Base-by-base conservation (phyloP, 352 stramenopile genomes). In the Albugo laibachii region DNA sequence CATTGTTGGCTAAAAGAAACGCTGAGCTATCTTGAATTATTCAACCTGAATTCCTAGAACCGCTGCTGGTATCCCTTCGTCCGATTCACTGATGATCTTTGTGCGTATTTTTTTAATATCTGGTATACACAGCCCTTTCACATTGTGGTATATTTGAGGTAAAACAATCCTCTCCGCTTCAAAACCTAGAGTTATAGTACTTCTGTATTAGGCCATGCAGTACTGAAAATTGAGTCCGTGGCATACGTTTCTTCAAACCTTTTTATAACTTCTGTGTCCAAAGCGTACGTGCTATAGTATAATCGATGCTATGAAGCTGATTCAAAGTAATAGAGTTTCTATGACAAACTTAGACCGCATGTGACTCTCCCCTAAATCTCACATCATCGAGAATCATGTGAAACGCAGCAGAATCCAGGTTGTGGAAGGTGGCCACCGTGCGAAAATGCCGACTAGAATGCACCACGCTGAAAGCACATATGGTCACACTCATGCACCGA, bases 1-100 rank as follows among this genome's bases (percentile, higher is more conserved):
- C 0, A 59, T 10, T 2, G 13, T 44, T 13, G 49, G 49, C 41
- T 41, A 55, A 20, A 44, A 55, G 34, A 44, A 55, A 38, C 49
- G 49, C 24, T 50, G 41, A 3, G 24, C 41, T 11, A 55, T 19
- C 5, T 36, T 31, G 6, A 49, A 34, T 36, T 42, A 14, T 20
- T 39, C 50, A 4, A 19, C 19, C 16, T 37, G 39, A 10, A 49
- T 42, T 11, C 49, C 49, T 19, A 38, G 49, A 49, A 49, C 40
- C 12, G 49, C 49, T 11, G 49, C 42, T 13, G 20, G 18, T 18
- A 31, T 6, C 2, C 11, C 40, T 39, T 55, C 49, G 27, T 55
- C 40, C 19, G 27, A 43, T 27, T 55, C 49, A 2, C 11, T 13
- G 15, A 54, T 13, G 5, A 54, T 37, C 1, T 40, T 15, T 0